Conservation (phyloP, 83 land plant species). For the Larix sibirica region DNA sequence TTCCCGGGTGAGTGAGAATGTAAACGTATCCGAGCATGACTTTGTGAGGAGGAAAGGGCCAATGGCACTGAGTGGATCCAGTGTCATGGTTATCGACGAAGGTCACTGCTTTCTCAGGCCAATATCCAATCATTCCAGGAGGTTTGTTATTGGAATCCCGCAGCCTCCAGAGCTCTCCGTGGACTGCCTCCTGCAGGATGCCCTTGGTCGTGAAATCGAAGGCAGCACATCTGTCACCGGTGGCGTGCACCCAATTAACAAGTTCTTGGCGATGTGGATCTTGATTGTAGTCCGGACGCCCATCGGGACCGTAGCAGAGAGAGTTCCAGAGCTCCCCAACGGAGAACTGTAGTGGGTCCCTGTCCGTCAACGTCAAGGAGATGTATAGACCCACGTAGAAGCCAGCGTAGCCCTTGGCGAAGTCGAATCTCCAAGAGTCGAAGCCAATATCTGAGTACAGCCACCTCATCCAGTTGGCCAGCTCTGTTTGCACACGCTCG, state of each 20-base stretch:
- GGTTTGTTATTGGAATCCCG: constrained; percentile 62
- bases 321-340: constrained; percentile 68
- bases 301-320: constrained; percentile 34
- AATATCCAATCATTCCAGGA: constrained; percentile 71
- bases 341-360: constrained; percentile 24
- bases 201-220: constrained; percentile 98
- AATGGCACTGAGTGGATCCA: constrained; percentile 58
- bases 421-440: constrained; percentile 59
- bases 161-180: constrained; percentile 65
- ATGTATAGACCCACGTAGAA: constrained; percentile 38
- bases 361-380: constrained; percentile 28
- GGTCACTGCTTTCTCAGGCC: constrained; percentile 79
- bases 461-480: constrained; percentile 44
- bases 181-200: constrained; percentile 75
- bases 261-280: constrained; percentile 51
- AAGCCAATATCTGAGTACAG: constrained; percentile 47
- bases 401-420: constrained; percentile 63
- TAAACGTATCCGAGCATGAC: constrained; percentile 53
- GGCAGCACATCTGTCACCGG: constrained; percentile 58
- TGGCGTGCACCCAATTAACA: constrained; percentile 48
- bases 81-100: constrained; percentile 93
- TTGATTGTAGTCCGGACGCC: constrained; percentile 42
- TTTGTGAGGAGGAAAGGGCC: constrained; percentile 67
- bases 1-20: constrained; percentile 74
- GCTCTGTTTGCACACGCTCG: constrained; percentile 33